Conservation (phyloP, 169 alveolate species). For the Plasmodium sp. region DNA sequence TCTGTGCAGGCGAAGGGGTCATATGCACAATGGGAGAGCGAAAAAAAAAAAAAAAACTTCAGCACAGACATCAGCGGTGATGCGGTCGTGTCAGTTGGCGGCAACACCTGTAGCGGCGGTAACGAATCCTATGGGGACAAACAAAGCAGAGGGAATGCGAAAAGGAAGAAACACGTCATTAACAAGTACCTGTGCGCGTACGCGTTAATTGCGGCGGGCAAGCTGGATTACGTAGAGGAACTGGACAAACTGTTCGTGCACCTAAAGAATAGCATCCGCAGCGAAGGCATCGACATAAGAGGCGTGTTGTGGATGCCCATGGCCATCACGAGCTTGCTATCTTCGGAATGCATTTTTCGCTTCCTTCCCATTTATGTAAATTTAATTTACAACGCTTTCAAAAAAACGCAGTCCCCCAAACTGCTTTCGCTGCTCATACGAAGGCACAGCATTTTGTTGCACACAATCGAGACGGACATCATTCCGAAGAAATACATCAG, state of each 20-base stretch:
- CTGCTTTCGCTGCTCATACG: constrained; percentile 48
- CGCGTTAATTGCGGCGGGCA: constrained; percentile 74
- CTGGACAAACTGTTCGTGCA: constrained; percentile 37
- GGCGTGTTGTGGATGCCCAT: constrained; percentile 75
- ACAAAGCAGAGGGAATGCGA: not conserved
- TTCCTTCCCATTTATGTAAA: constrained; percentile 57
- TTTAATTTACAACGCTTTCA: constrained; percentile 64
- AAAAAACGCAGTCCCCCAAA: constrained; percentile 69
- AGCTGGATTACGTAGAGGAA: constrained; percentile 43
- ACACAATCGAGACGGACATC: constrained; percentile 61
- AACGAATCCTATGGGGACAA: not conserved
- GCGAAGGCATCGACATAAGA: constrained; percentile 66
- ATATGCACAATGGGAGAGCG: not conserved
- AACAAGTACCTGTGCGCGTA: constrained; percentile 69
- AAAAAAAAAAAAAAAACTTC: not conserved
- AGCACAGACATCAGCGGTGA: not conserved
- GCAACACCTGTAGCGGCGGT: not conserved
- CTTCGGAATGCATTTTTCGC: constrained; percentile 39
- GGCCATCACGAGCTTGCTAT: constrained; percentile 57
- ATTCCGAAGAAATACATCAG: constrained; percentile 57
- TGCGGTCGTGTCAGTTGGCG: not conserved
- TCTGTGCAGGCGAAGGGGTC: not conserved
- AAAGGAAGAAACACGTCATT: constrained; percentile 10
- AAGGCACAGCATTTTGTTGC: constrained; percentile 68
- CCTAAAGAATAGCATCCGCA: constrained; percentile 41